These are phyloP conservation scores for Penstemon barbatus DNA, from an alignment of 257 asterid species.

Conservation along the genomic window DNA sequence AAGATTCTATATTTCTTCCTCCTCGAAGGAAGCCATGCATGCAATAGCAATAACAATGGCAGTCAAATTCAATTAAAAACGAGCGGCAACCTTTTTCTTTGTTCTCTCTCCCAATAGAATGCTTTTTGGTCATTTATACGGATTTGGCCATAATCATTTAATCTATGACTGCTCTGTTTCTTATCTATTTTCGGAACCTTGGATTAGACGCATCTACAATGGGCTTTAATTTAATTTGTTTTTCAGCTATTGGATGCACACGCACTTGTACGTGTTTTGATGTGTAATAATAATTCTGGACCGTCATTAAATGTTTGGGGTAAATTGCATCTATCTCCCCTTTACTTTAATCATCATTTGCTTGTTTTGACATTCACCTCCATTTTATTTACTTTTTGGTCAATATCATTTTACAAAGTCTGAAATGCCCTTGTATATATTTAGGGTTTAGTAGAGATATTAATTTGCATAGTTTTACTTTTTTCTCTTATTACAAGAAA, in stretches of 20 bases:
- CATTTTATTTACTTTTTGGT: too few relatives aligned
- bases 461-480: too few relatives aligned
- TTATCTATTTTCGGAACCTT: slow-evolving; percentile 39
- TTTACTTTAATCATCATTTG: too few relatives aligned
- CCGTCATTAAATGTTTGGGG: too few relatives aligned
- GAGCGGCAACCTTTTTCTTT: neutral
- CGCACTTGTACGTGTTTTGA: slow-evolving; percentile 13
- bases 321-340: too few relatives aligned
- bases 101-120: slow-evolving; percentile 1
- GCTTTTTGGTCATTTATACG: slow-evolving; percentile 45
- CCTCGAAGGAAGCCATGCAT: slow-evolving; percentile 35
- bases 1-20: slow-evolving; percentile 38
- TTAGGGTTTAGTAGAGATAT: too few relatives aligned
- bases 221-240: neutral
- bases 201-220: slow-evolving; percentile 36
- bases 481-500: too few relatives aligned
- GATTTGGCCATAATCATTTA: slow-evolving; percentile 62
- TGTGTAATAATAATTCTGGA: neutral
- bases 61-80: slow-evolving; percentile 22
- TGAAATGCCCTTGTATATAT: too few relatives aligned
- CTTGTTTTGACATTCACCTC: too few relatives aligned
- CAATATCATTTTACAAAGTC: too few relatives aligned
- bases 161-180: slow-evolving; percentile 42
- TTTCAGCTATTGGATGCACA: neutral
- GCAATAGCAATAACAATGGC: slow-evolving; percentile 26